Conservation (phyloP, 2,329 filamentous ascomycete species). For the Calycina herbarum region DNA sequence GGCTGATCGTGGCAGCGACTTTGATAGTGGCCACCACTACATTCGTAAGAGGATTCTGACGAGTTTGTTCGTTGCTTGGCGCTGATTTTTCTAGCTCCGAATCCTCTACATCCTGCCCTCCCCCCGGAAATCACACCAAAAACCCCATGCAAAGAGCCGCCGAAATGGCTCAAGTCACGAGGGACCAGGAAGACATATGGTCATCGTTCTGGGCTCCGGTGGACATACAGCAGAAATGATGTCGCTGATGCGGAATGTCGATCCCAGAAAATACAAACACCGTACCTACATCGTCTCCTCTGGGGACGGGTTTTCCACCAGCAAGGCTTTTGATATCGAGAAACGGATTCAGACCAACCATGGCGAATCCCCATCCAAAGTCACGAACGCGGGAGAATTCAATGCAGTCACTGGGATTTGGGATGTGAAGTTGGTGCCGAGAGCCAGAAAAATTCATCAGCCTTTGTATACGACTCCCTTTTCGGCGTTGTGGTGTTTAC, state of each 20-base stretch:
- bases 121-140: constrained; percentile 10
- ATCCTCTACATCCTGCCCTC: constrained; percentile 34
- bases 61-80: background rate
- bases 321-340: constrained; percentile 66
- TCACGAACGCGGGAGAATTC: constrained; percentile 17
- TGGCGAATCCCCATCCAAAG: constrained; percentile 14
- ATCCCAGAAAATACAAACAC: constrained; percentile 53
- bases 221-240: constrained; percentile 97
- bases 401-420: constrained; percentile 30
- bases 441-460: constrained; percentile 83
- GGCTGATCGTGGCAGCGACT: constrained; percentile 25
- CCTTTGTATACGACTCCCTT: constrained; percentile 71
- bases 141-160: constrained; percentile 11
- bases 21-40: constrained; percentile 28
- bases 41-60: constrained; percentile 27
- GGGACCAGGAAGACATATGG: constrained; percentile 54
- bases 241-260: constrained; percentile 69
- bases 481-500: constrained; percentile 65
- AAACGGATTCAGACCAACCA: constrained; percentile 36
- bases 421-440: constrained; percentile 63
- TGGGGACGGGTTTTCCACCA: constrained; percentile 71
- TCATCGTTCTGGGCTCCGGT: constrained; percentile 86
- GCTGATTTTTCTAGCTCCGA: constrained; percentile 31
- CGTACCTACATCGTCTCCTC: constrained; percentile 76
- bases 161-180: constrained; percentile 28